Evolutionary conservation across 495 filamentous ascomycete species (phyloP).

Genomic region (Penicillium alfredii): DNA sequence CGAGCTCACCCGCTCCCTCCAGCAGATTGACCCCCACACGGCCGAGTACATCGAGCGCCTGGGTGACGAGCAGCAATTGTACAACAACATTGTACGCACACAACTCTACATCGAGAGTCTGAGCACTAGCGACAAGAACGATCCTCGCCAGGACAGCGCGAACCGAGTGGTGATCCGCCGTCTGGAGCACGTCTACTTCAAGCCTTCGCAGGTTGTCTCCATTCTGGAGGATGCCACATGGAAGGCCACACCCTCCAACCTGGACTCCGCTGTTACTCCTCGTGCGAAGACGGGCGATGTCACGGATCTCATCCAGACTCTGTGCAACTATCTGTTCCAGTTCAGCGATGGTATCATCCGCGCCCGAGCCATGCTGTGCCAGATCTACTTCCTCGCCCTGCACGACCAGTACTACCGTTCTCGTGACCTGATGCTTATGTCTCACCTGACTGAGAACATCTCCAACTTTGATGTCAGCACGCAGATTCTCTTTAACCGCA

Average conservation of each 20-base stretch:
- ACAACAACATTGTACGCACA: slow-evolving; percentile 81
- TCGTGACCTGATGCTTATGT: slow-evolving; percentile 99
- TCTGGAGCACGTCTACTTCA: slow-evolving; percentile 98
- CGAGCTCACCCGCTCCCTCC: slow-evolving; percentile 90
- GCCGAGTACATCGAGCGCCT: slow-evolving; percentile 96
- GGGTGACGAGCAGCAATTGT: slow-evolving; percentile 84
- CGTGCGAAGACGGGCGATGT: slow-evolving; percentile 58
- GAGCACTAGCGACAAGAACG: slow-evolving; percentile 60
- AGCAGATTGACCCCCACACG: slow-evolving; percentile 96
- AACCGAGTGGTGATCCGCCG: slow-evolving; percentile 92
- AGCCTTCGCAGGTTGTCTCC: slow-evolving; percentile 88
- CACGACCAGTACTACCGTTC: slow-evolving; percentile 97
- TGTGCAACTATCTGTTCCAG: slow-evolving; percentile 91
- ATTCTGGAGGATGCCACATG: slow-evolving; percentile 89
- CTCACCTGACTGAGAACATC: slow-evolving; percentile 96
- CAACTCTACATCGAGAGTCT: slow-evolving; percentile 83
- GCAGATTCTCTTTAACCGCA: slow-evolving; percentile 98
- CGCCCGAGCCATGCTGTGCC: slow-evolving; percentile 94
- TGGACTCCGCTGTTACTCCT: slow-evolving; percentile 77
- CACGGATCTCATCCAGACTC: slow-evolving; percentile 68
- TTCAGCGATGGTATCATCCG: slow-evolving; percentile 93
- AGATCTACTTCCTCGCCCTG: slow-evolving; percentile 95
- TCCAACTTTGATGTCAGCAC: slow-evolving; percentile 90
- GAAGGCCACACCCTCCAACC: slow-evolving; percentile 66
- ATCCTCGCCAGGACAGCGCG: slow-evolving; percentile 69